phyloP scores from a whole-genome alignment of 2,329 filamentous ascomycete species.

The Hirsutella rhossiliensis region DNA sequence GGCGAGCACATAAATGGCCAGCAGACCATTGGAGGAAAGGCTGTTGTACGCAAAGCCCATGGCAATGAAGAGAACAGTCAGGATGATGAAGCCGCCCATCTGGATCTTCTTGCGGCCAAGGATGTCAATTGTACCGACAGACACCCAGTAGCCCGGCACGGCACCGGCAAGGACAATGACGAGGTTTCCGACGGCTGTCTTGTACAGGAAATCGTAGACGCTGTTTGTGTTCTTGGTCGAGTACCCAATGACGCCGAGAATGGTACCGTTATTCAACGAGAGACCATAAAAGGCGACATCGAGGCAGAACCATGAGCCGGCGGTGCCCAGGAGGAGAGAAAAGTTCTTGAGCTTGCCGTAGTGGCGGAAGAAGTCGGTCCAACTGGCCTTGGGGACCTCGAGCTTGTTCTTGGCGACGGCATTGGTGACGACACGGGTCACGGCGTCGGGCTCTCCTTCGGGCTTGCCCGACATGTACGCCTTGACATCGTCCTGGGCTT shows the following conservation, averaged over 20 bases:
- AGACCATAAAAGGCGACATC: conserved; percentile 53
- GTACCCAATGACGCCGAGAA: conserved; percentile 61
- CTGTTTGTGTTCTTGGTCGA: conserved; percentile 32
- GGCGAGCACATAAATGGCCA: conserved; percentile 42
- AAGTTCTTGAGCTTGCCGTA: conserved; percentile 61
- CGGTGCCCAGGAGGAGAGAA: conserved; percentile 64
- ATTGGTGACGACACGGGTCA: conserved; percentile 47
- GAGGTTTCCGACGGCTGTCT: conserved; percentile 66
- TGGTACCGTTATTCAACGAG: conserved; percentile 63
- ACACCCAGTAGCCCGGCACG: conserved; percentile 74
- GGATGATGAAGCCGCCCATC: conserved; percentile 47
- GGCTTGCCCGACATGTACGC: conserved; percentile 58
- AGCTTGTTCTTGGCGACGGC: conserved; percentile 41
- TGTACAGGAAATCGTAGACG: conserved; percentile 59
- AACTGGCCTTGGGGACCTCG: conserved; percentile 57
- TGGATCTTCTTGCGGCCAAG: conserved; percentile 70
- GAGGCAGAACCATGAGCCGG: conserved; percentile 74
- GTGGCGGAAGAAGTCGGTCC: conserved; percentile 57
- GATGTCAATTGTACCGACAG: conserved; percentile 61
- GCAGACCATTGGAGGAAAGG: conserved; percentile 37
- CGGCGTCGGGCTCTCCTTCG: conserved; percentile 54
- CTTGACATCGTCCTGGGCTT: conserved; percentile 60
- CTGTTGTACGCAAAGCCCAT: conserved; percentile 52
- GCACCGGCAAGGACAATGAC: conserved; percentile 69
- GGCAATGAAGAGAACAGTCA: conserved; percentile 48